These are phyloP conservation scores for Boletus sp. DNA, from an alignment of 768 basidiomycete genomes.

Conservation along the genomic window DNA sequence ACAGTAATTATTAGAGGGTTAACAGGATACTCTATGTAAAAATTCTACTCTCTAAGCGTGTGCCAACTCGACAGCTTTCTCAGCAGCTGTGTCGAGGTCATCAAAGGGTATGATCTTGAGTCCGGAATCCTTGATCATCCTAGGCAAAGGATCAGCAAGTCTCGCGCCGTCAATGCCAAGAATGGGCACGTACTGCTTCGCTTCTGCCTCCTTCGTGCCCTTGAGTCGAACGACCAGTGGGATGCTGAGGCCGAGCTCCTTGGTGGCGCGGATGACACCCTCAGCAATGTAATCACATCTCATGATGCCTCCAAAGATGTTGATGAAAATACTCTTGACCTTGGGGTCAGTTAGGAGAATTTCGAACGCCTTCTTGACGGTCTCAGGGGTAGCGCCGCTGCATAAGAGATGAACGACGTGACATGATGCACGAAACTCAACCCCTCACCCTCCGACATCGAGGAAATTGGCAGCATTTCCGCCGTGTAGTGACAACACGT, in stretches of 20 bases:
- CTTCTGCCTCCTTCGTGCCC: conserved; percentile 95
- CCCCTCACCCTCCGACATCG: conserved; percentile 85
- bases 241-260: conserved; percentile 80
- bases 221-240: conserved; percentile 94
- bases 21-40: conserved; percentile 18
- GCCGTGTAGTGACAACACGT: conserved; percentile 94
- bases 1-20: conserved; percentile 15
- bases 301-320: conserved; percentile 99
- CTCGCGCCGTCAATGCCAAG: background rate
- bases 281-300: conserved; percentile 98
- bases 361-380: conserved; percentile 99
- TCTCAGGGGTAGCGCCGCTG: conserved; percentile 97
- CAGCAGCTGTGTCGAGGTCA: conserved; percentile 87
- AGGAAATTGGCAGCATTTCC: conserved; percentile 98
- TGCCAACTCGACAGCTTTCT: conserved; percentile 73
- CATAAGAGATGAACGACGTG: background rate
- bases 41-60: conserved; percentile 37
- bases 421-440: conserved; percentile 13
- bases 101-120: conserved; percentile 94
- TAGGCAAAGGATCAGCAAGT: conserved; percentile 32
- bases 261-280: conserved; percentile 97
- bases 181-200: conserved; percentile 72
- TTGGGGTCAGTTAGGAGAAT: conserved; percentile 86
- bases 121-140: conserved; percentile 92
- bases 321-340: conserved; percentile 98